These are phyloP conservation scores for Entelexis paramagnoliae DNA, from an alignment of 1,139 yeast species.

Conservation along the genomic window DNA sequence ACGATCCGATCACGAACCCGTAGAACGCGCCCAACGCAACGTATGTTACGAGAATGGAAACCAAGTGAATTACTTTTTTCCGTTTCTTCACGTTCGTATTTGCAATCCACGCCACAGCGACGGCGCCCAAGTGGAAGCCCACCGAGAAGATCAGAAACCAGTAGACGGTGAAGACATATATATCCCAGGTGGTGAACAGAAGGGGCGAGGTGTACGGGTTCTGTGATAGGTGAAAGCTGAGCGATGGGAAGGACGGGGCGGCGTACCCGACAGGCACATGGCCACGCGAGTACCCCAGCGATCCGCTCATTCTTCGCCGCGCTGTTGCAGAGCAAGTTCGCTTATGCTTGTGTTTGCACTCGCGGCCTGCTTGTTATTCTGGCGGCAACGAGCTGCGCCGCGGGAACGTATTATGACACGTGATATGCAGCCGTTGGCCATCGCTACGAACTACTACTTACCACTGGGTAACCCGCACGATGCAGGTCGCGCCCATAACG, in stretches of 20 bases:
- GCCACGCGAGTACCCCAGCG: conserved; percentile 21
- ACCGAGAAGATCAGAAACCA: conserved; percentile 64
- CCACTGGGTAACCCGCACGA: too few relatives aligned
- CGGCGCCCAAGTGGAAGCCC: conserved; percentile 56
- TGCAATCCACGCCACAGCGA: conserved; percentile 45
- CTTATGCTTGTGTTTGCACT: too few relatives aligned
- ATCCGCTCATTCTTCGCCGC: conserved; percentile 20
- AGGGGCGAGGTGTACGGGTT: conserved; percentile 42
- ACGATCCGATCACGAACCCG: conserved; percentile 46
- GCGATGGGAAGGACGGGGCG: conserved; percentile 70
- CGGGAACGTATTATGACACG: too few relatives aligned
- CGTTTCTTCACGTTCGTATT: conserved; percentile 37
- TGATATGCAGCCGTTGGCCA: too few relatives aligned
- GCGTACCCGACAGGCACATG: conserved; percentile 67
- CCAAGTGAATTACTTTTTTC: conserved; percentile 26
- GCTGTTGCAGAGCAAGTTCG: not conserved
- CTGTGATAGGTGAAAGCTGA: conserved; percentile 43
- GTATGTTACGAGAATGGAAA: conserved; percentile 37
- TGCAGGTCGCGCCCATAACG: too few relatives aligned
- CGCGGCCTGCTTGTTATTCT: too few relatives aligned
- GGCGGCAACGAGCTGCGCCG: too few relatives aligned
- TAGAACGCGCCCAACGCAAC: conserved; percentile 23
- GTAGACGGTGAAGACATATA: conserved; percentile 73
- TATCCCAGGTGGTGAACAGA: conserved; percentile 58
- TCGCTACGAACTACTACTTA: too few relatives aligned